phyloP scores from a whole-genome alignment of 352 stramenopile genomes.

The Pythium insidiosum region DNA sequence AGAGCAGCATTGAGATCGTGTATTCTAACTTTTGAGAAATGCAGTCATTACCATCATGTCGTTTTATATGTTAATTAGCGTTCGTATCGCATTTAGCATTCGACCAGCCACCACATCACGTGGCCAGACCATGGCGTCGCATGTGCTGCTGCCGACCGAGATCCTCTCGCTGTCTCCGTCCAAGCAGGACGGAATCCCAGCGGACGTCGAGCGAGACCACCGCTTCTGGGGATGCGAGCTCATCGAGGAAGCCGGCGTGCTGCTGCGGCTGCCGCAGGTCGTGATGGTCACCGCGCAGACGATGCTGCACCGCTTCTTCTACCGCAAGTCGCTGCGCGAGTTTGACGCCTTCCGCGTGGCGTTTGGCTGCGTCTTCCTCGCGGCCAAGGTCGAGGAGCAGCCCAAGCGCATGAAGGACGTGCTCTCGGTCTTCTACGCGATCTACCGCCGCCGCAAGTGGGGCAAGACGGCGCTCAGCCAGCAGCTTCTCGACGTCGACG shows the following conservation, averaged over 20 bases:
- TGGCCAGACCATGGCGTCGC: no score
- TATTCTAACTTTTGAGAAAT: no score
- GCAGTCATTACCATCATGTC: no score
- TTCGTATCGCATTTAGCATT: no score
- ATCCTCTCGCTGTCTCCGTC: slow-evolving; percentile 46
- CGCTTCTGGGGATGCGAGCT: slow-evolving; percentile 87
- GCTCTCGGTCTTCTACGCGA: slow-evolving; percentile 84
- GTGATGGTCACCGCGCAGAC: slow-evolving; percentile 88
- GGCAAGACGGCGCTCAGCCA: slow-evolving; percentile 28
- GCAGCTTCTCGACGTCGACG: slow-evolving; percentile 63
- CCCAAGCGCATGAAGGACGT: slow-evolving; percentile 76
- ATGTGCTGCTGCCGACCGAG: slow-evolving; percentile 38
- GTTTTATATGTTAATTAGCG: no score
- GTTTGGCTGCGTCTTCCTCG: slow-evolving; percentile 85
- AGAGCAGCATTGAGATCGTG: no score
- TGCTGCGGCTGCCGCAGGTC: slow-evolving; percentile 84
- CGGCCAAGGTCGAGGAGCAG: slow-evolving; percentile 86
- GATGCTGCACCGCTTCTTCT: slow-evolving; percentile 89
- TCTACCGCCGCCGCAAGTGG: slow-evolving; percentile 68
- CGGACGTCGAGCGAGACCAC: slow-evolving; percentile 34
- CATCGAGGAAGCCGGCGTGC: slow-evolving; percentile 83
- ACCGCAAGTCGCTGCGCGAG: slow-evolving; percentile 68
- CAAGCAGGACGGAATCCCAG: slow-evolving; percentile 25
- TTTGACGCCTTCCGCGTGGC: slow-evolving; percentile 89
- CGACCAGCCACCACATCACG: no score